Evolutionary conservation across 2,329 filamentous ascomycete species (phyloP).

Genomic region (Mollisia scopiformis): DNA sequence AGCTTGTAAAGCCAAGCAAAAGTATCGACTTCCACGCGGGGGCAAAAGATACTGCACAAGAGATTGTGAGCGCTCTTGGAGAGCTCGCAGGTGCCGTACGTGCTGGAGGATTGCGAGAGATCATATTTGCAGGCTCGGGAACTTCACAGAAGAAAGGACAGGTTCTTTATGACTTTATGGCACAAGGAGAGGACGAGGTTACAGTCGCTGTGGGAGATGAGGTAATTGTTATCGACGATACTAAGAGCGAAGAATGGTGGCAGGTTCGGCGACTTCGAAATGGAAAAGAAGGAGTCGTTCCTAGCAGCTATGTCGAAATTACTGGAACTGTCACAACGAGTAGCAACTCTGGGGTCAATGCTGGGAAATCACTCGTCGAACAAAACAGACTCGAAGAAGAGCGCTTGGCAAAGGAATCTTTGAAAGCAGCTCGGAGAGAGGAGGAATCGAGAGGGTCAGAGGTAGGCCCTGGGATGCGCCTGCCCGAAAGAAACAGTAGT

Average conservation of each 20-base stretch:
- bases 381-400: conserved; percentile 81
- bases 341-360: conserved; percentile 56
- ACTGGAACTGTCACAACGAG: conserved; percentile 64
- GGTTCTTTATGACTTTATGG: conserved; percentile 94
- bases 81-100: conserved; percentile 86
- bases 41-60: conserved; percentile 92
- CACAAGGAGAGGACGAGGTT: conserved; percentile 94
- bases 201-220: conserved; percentile 90
- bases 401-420: conserved; percentile 78
- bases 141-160: conserved; percentile 77
- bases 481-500: conserved; percentile 81
- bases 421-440: conserved; percentile 62
- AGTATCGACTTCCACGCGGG: conserved; percentile 97
- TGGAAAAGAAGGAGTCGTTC: conserved; percentile 93
- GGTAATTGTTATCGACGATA: conserved; percentile 86
- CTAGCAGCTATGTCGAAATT: conserved; percentile 93
- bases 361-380: conserved; percentile 71
- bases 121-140: conserved; percentile 78
- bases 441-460: conserved; percentile 62
- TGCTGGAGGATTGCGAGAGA: conserved; percentile 82
- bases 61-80: conserved; percentile 86
- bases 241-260: conserved; percentile 98
- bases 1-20: conserved; percentile 88
- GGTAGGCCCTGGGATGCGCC: conserved; percentile 77
- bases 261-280: conserved; percentile 89